phyloP scores from a whole-genome alignment of 805 yeast species.

The Yarrowia hollandica region DNA sequence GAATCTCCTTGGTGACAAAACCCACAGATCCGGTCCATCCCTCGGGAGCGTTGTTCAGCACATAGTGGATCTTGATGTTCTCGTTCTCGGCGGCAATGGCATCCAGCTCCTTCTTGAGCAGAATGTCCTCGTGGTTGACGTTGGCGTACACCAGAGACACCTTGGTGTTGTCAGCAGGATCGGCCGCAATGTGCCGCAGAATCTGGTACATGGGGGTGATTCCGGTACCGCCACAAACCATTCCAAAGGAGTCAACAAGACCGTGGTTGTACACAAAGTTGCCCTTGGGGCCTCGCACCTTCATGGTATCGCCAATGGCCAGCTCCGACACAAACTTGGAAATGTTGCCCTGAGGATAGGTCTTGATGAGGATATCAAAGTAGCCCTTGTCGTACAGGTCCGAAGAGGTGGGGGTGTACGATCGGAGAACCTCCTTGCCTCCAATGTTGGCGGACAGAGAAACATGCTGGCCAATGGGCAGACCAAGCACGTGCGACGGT shows the following conservation, averaged over 20 bases:
- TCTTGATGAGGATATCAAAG: slow-evolving; percentile 81
- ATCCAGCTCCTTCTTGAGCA: slow-evolving; percentile 78
- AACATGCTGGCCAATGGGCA: slow-evolving; percentile 94
- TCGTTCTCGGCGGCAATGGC: slow-evolving; percentile 55
- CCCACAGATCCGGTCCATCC: slow-evolving; percentile 83
- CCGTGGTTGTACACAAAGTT: slow-evolving; percentile 78
- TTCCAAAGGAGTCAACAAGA: slow-evolving; percentile 68
- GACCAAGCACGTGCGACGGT: slow-evolving; percentile 71
- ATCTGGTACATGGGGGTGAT: slow-evolving; percentile 95
- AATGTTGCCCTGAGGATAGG: slow-evolving; percentile 82
- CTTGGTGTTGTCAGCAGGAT: slow-evolving; percentile 77
- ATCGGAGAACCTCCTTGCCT: slow-evolving; percentile 80
- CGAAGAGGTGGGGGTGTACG: slow-evolving; percentile 82
- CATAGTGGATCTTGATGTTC: slow-evolving; percentile 62
- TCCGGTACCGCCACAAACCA: slow-evolving; percentile 98
- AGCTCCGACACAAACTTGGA: slow-evolving; percentile 70
- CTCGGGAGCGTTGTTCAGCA: slow-evolving; percentile 68
- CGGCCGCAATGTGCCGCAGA: slow-evolving; percentile 66
- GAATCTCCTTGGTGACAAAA: slow-evolving; percentile 73
- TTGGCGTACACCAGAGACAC: slow-evolving; percentile 78
- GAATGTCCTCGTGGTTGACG: slow-evolving; percentile 72
- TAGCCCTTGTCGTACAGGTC: slow-evolving; percentile 66
- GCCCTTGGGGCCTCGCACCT: slow-evolving; percentile 86
- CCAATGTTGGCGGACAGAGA: slow-evolving; percentile 73
- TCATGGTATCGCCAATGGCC: slow-evolving; percentile 74